These are phyloP conservation scores for Mycosphaerella sp. DNA, from an alignment of 2,329 filamentous ascomycete genomes.

Conservation along the genomic window DNA sequence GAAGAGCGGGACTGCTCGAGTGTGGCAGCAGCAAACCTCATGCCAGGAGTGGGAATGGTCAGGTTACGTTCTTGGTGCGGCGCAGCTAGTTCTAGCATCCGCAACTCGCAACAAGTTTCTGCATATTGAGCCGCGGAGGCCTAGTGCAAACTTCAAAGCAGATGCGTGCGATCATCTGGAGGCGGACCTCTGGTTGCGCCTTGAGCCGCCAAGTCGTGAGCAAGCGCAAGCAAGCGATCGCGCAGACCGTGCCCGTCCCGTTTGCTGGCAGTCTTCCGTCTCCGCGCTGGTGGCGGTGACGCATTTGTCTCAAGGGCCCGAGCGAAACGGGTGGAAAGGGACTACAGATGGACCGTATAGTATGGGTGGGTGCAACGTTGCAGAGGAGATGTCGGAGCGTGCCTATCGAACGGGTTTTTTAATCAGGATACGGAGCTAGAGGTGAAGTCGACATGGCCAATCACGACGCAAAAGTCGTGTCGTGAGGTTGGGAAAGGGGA, in stretches of 20 bases:
- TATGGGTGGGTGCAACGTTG: slow-evolving; percentile 8
- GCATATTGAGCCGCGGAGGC: slow-evolving; percentile 7
- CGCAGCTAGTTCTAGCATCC: background rate
- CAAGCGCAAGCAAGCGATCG: slow-evolving; percentile 3
- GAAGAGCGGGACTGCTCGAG: slow-evolving; percentile 14
- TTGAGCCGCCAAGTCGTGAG: slow-evolving; percentile 8
- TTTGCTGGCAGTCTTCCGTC: slow-evolving; percentile 9
- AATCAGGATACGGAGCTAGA: background rate
- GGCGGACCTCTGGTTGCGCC: slow-evolving; percentile 9
- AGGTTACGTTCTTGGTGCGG: background rate
- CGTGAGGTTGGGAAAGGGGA: slow-evolving; percentile 8
- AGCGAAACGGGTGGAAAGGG: slow-evolving; percentile 2
- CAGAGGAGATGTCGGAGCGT: slow-evolving; percentile 10
- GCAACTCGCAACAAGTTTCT: slow-evolving; percentile 5
- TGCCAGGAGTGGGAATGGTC: slow-evolving; percentile 15
- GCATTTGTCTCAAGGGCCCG: slow-evolving; percentile 12
- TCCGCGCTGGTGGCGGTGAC: slow-evolving; percentile 6
- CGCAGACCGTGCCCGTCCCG: slow-evolving; percentile 5
- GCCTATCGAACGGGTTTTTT: slow-evolving; percentile 8
- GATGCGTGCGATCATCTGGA: slow-evolving; percentile 5
- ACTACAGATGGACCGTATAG: too few relatives aligned
- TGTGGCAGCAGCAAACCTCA: slow-evolving; percentile 18
- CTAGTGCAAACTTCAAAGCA: slow-evolving; percentile 4
- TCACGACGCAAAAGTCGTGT: background rate
- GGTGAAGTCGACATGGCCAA: slow-evolving; percentile 14